Evolutionary conservation across 805 yeast genomes (phyloP), one percentile per base, ranked within the genome.

Genomic region (Monosporozyma aerobia): DNA sequence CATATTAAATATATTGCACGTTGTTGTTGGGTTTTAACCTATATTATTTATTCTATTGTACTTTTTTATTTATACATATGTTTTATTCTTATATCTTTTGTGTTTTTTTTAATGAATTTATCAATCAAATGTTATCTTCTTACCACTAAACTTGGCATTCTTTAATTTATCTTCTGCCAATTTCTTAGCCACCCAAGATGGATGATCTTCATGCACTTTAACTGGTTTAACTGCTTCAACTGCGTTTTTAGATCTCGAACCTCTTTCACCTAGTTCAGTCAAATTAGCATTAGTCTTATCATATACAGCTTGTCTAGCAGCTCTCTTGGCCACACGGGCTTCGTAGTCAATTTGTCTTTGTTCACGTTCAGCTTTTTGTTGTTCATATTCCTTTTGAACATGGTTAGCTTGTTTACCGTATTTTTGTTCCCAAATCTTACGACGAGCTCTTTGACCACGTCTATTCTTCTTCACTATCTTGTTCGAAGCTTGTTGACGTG

Each of bases 181-280:
- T 72, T 79, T 81, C 73, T 87, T 87, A 23, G 99, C 99, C 60
- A 80, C 83, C 99, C 99, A 94, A 2, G 99, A 94, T n/a, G 99
- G 99, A 78, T 94, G 99, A 19, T 56, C 64, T 47, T 48, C 60
- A 35, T 46, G 27, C 22, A 33, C 39, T 37, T 50, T 52, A n/a
- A 50, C 44, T 32, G 44, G 49, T 41, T 48, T 51, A 7, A 40
- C 43, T 32, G 45, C 50, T 29, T 47, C 51, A 39, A 51, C 58
- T 33, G n/a, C 60, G 61, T 54, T 13, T 5, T 39, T 49, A 5
- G 37, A 14, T 19, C 48, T 37, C 3, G 50, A 23, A 32, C 43
- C 48, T 33, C 53, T 53, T 29, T 51, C 54, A 14, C 52, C 54
- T 22, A 58, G 39, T 16, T 56, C 54, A 8, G 54, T 52, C 32